Conservation (phyloP, 2,329 filamentous ascomycete species). For the Colletotrichum melonis region DNA sequence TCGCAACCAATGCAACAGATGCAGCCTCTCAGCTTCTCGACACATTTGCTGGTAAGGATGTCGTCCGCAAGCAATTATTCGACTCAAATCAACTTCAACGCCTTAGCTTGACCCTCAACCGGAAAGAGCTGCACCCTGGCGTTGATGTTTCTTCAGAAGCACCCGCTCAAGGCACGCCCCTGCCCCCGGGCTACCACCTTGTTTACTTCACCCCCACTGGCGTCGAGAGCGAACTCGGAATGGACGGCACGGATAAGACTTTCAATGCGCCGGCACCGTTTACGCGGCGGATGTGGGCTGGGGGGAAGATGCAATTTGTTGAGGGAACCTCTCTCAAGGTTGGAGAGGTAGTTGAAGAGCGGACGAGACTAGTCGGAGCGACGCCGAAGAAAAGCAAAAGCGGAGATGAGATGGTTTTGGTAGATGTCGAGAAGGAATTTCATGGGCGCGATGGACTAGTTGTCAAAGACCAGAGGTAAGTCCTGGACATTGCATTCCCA, state of each 20-base stretch:
- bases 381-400: constrained; percentile 65
- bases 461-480: constrained; percentile 64
- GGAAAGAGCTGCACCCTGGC: constrained; percentile 52
- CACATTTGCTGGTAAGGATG: constrained; percentile 42
- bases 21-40: constrained; percentile 47
- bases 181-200: constrained; percentile 72
- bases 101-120: constrained; percentile 67
- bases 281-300: constrained; percentile 76
- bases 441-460: constrained; percentile 61
- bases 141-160: constrained; percentile 50
- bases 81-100: constrained; percentile 74
- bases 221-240: constrained; percentile 64
- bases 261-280: constrained; percentile 71
- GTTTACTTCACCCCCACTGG: constrained; percentile 72
- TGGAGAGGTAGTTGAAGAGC: constrained; percentile 67
- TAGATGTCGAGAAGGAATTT: constrained; percentile 72
- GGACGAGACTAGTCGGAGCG: constrained; percentile 65
- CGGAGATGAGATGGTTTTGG: constrained; percentile 72
- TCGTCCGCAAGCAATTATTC: constrained; percentile 57
- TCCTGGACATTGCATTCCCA: background rate
- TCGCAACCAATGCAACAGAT: constrained; percentile 11
- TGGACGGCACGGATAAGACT: constrained; percentile 69
- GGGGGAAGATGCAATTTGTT: constrained; percentile 67
- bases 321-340: constrained; percentile 52
- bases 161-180: constrained; percentile 55